phyloP scores from a whole-genome alignment of 1,284 basidiomycete species.

The Peniophora sp. region DNA sequence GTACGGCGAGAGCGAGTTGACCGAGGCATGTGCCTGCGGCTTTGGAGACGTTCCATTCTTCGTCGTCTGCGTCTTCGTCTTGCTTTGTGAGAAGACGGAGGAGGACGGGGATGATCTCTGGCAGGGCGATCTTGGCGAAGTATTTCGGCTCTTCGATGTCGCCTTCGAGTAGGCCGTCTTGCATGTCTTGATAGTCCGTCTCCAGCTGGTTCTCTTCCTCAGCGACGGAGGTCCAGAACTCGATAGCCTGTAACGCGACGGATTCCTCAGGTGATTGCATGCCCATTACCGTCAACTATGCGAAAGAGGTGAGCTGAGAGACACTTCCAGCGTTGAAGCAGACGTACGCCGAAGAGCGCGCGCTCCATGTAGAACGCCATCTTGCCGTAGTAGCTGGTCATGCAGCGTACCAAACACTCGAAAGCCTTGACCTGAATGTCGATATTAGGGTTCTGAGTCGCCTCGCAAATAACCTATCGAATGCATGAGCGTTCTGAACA shows the following conservation, averaged over 20 bases:
- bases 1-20: conserved; percentile 85
- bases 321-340: background rate
- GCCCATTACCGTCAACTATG: conserved; percentile 95
- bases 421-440: conserved; percentile 90
- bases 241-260: conserved; percentile 94
- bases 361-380: conserved; percentile 99
- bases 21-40: conserved; percentile 92
- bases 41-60: conserved; percentile 99
- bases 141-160: conserved; percentile 84
- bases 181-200: conserved; percentile 26
- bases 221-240: conserved; percentile 99
- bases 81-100: conserved; percentile 86
- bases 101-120: conserved; percentile 92
- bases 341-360: conserved; percentile 88
- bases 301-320: conserved; percentile 3
- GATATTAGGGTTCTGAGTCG: conserved; percentile 79
- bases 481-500: conserved; percentile 99
- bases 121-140: conserved; percentile 91
- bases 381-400: conserved; percentile 98
- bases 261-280: conserved; percentile 93
- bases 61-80: conserved; percentile 96
- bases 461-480: conserved; percentile 99
- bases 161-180: conserved; percentile 81
- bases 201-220: conserved; percentile 94
- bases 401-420: conserved; percentile 93